Evolutionary conservation across 805 yeast species (phyloP), one percentile per base, ranked within the genome.

Genomic region (Saturnispora sekii): DNA sequence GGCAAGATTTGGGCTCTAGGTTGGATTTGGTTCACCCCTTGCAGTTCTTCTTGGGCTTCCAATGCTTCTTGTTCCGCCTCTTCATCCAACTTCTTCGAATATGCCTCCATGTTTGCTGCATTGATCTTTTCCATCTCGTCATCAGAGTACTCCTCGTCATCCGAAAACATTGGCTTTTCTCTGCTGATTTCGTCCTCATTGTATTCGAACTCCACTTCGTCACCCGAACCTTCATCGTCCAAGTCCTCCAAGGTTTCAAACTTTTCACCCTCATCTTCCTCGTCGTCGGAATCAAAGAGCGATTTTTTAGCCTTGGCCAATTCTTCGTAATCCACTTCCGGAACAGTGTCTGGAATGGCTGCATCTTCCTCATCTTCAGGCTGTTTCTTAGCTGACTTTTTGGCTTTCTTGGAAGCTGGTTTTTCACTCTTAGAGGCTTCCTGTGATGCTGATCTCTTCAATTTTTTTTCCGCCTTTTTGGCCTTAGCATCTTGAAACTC

Each of bases 1-100:
- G 96, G 96, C 49, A 88, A 71, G 29, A 87, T 73, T 54, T 76
- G 70, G 18, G 94, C 93, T 62, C 85, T 71, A 51, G 93, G 90
- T 59, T 83, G 85, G 38, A 62, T 60, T 34, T 67, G 65, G 46
- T 75, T 74, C 4, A 75, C 74, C 53, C 79, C 79, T 43, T 80
- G 61, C 47, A 83, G 65, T 61, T 77, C 83, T 40, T 67, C 74
- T 55, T 73, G 79, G 10, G 81, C 82, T 49, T 76, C 83, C 50
- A 66, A 67, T 51, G 79, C 89, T 57, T 68, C 84, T 67, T 63
- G 68, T 61, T 67, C 74, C 31, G 74, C 75, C 47, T 62, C 67
- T 44, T 72, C 79, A 54, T 84, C 94, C 48, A 84, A 69, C 57
- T 69, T 70, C 51, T 72, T 72, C 34, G 93, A 83, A 46, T 79